Base-by-base conservation (phyloP, 768 basidiomycete species). In the Russula brevipes region DNA sequence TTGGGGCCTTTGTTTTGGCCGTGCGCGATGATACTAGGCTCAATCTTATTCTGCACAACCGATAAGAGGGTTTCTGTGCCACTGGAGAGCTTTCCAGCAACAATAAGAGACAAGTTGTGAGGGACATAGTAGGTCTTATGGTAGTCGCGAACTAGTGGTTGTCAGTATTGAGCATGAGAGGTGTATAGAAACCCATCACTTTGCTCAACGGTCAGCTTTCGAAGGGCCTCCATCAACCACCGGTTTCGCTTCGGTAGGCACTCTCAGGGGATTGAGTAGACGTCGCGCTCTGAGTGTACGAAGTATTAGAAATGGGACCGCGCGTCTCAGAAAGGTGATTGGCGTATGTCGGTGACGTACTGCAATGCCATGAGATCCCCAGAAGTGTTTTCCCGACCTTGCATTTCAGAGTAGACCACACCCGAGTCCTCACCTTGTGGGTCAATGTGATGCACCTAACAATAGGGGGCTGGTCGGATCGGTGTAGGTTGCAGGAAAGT, bases 391-490 rank as follows among this genome's bases (percentile, higher is more conserved):
- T 98, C 88, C 52, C 96, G 82, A 1, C 94, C 94, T 76, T 95
- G 92, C 94, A 97, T 97, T 76, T 94, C 91, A 70, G 89, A 90
- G 74, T 97, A 98, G 10, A 98, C 96, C 1, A 99, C 97, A 42
- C 97, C 97, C 16, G 91, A 89, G 70, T 98, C 85, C 69, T 95
- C 85, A 8, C 94, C 96, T 70, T 91, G 85, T 2, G 82, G 82
- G 73, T 98, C 90, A 67, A 98, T 85, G 74, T 98, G 94, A 73
- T 98, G 92, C n/a, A 99, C 88, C 89, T 91, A 67, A 10, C 46
- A 64, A 41, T 45, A 49, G 24, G 58, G 60, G 30, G 65, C 52
- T 42, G 52, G 54, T 44, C 24, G 54, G 24, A 12, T 38, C 39
- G 55, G 36, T 24, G 49, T 42, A 55, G 8, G 50, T 7, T 36